These are phyloP conservation scores for Arthroderma sp. DNA, from an alignment of 2,329 filamentous ascomycete genomes.

Conservation along the genomic window DNA sequence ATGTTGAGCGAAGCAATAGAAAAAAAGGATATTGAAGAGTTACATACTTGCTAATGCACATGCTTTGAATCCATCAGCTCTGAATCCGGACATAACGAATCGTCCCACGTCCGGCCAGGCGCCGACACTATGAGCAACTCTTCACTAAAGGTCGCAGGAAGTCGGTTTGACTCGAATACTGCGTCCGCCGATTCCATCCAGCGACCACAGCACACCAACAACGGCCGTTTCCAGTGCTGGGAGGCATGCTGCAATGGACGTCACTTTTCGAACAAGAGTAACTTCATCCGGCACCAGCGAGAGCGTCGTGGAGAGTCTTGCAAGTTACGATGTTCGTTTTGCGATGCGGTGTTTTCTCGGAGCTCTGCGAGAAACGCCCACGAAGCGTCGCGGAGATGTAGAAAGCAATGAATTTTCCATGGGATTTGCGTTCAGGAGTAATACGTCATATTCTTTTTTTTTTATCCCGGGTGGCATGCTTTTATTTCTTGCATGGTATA, in stretches of 20 bases:
- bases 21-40: no score
- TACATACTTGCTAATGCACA: neutral
- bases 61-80: neutral
- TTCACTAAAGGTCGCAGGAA: neutral
- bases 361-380: constrained; percentile 1
- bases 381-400: neutral
- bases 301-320: neutral
- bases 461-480: neutral
- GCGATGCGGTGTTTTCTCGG: neutral
- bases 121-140: neutral
- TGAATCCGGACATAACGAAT: neutral
- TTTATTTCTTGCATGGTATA: neutral
- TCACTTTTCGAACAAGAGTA: constrained; percentile 4
- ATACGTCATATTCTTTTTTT: neutral
- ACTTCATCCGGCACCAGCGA: neutral
- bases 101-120: neutral
- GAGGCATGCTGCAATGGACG: constrained; percentile 1
- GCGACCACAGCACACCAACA: neutral
- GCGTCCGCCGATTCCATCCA: neutral
- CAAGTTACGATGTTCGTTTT: constrained; percentile 4
- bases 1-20: neutral
- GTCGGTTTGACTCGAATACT: no score
- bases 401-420: neutral
- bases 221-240: neutral
- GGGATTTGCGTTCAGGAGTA: neutral